phyloP scores from a whole-genome alignment of 140 eudicot species.

The Anethum foeniculum region DNA sequence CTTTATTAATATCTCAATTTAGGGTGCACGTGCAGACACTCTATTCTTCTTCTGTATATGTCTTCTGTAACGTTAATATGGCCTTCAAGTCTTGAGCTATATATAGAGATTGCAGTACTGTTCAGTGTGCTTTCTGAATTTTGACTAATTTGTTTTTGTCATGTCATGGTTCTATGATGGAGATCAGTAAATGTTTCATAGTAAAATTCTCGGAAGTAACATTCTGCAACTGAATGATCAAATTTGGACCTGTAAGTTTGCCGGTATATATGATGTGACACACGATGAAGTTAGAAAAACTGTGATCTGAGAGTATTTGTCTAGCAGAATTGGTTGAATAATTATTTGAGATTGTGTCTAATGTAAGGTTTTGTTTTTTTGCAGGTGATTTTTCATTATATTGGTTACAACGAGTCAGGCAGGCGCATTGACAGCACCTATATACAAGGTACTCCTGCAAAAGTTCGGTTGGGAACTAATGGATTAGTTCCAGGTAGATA shows the following conservation, averaged over 20 bases:
- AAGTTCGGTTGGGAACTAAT: conserved; percentile 86
- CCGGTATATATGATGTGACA: not conserved
- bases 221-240: not conserved
- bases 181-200: not conserved
- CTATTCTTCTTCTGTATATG: not conserved
- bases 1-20: not conserved
- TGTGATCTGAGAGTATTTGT: not conserved
- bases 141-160: not conserved
- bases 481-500: conserved; percentile 88
- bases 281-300: not conserved
- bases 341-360: not conserved
- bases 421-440: conserved; percentile 98
- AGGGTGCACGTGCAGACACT: not conserved
- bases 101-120: not conserved
- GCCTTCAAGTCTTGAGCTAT: not conserved
- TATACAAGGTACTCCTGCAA: conserved; percentile 89
- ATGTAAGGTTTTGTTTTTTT: not conserved
- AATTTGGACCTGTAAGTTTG: not conserved
- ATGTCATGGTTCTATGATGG: not conserved
- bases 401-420: conserved; percentile 95
- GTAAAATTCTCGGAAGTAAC: not conserved
- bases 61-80: not conserved
- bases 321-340: not conserved
- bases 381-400: conserved; percentile 87
- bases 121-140: not conserved